phyloP scores from a whole-genome alignment of 345 rosid species.

The Sisymbrium irio region DNA sequence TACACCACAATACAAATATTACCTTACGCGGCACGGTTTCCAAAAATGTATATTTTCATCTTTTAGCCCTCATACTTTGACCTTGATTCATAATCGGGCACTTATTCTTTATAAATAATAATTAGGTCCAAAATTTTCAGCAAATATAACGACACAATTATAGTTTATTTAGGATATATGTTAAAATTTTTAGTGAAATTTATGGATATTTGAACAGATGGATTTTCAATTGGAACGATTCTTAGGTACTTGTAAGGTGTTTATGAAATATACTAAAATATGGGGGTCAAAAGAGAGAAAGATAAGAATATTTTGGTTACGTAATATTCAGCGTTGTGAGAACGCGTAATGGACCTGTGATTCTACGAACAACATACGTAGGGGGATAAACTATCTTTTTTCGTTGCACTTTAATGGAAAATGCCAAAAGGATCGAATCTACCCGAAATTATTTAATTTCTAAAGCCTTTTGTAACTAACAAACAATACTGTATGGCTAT shows the following conservation, averaged over 20 bases:
- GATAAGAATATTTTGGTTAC: background rate
- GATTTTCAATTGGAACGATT: background rate
- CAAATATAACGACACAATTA: background rate
- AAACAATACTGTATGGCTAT: background rate
- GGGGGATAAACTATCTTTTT: background rate
- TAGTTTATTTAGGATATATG: too few species aligned
- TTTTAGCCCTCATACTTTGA: slow-evolving; percentile 1
- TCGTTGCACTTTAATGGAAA: background rate
- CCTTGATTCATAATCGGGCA: background rate
- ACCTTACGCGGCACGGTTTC: slow-evolving; percentile 25
- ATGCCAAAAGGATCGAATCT: slow-evolving; percentile 21
- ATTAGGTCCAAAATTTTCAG: background rate
- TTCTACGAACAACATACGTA: background rate
- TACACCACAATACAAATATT: background rate
- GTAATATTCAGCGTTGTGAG: slow-evolving; percentile 19
- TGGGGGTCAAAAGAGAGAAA: background rate
- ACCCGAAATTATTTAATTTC: background rate
- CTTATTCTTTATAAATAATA: background rate
- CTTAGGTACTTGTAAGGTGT: background rate
- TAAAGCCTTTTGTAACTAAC: background rate
- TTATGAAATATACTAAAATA: background rate
- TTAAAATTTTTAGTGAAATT: too few species aligned
- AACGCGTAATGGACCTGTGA: slow-evolving; percentile 22
- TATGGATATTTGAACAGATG: too few species aligned
- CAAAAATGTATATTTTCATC: background rate